These are phyloP conservation scores for Gossypium schwendimanii DNA, from an alignment of 441 rosid genomes.

Conservation along the genomic window DNA sequence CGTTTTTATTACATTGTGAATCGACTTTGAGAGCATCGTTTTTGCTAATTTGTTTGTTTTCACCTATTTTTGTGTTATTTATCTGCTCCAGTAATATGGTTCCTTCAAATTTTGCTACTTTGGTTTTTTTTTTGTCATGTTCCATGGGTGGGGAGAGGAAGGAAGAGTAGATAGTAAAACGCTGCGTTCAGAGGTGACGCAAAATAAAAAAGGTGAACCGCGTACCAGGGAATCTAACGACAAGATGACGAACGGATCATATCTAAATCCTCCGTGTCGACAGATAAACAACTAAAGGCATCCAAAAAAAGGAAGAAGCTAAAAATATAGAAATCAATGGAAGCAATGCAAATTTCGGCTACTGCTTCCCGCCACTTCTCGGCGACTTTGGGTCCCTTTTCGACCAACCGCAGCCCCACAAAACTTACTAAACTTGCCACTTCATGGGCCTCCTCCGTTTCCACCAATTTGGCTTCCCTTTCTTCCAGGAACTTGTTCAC, in stretches of 20 bases:
- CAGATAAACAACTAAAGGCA: no score
- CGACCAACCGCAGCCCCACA: slow-evolving; percentile 21
- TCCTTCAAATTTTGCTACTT: no score
- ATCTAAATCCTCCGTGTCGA: neutral
- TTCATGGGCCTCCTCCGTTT: slow-evolving; percentile 37
- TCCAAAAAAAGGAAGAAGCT: neutral
- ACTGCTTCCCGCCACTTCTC: slow-evolving; percentile 44
- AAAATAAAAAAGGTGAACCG: neutral
- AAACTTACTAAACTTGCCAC: slow-evolving; percentile 22
- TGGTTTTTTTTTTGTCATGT: no score
- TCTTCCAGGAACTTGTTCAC: slow-evolving; percentile 45
- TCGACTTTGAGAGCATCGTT: no score
- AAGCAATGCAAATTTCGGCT: slow-evolving; percentile 41
- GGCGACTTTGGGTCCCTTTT: slow-evolving; percentile 18
- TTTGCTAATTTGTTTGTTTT: no score
- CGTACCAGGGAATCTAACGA: slow-evolving; percentile 4
- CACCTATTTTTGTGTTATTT: no score
- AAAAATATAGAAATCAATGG: slow-evolving; percentile 29
- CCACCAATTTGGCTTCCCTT: slow-evolving; percentile 35
- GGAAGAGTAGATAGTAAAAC: neutral
- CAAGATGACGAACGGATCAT: slow-evolving; percentile 6
- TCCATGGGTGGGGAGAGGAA: neutral
- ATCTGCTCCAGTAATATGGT: no score
- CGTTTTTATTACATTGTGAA: no score
- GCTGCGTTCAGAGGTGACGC: neutral